These are phyloP conservation scores for Tolypocladium tundrense DNA, from an alignment of 2,329 filamentous ascomycete species.

Conservation along the genomic window DNA sequence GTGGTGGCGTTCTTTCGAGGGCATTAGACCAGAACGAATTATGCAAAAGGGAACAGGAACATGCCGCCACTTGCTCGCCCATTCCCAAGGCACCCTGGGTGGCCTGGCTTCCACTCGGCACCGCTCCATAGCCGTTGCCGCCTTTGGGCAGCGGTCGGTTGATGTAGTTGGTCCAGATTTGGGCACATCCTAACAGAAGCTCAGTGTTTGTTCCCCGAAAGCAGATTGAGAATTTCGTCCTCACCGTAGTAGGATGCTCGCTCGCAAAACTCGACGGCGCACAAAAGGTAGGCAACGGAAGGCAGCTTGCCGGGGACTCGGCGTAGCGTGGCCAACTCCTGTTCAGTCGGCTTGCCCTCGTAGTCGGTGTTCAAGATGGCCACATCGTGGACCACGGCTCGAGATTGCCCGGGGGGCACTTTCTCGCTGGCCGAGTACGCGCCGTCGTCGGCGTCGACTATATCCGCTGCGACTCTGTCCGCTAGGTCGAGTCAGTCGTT, in stretches of 20 bases:
- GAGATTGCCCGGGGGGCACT: not conserved
- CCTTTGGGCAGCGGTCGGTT: conserved; percentile 46
- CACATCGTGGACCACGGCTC: not conserved
- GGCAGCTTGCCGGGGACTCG: conserved; percentile 44
- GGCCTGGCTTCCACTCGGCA: conserved; percentile 25
- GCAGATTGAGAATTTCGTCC: not conserved
- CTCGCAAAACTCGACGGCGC: conserved; percentile 50
- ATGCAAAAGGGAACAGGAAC: not conserved
- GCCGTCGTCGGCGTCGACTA: not conserved
- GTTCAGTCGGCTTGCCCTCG: conserved; percentile 38
- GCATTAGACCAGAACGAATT: not conserved
- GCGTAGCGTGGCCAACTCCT: conserved; percentile 40
- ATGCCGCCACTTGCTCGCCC: conserved; percentile 24
- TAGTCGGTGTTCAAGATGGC: conserved; percentile 10
- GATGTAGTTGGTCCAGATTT: conserved; percentile 43
- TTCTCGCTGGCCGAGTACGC: not conserved
- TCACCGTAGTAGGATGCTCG: conserved; percentile 51
- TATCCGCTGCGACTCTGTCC: not conserved
- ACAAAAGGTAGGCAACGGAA: conserved; percentile 43
- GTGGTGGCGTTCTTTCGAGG: conserved; percentile 15
- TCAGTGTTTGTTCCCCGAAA: not conserved
- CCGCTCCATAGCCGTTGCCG: conserved; percentile 35
- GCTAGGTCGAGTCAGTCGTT: not conserved
- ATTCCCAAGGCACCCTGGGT: conserved; percentile 50
- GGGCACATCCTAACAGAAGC: conserved; percentile 7